Conservation (phyloP, 2,329 filamentous ascomycete genomes). For the Tricladium varicosporioides region DNA sequence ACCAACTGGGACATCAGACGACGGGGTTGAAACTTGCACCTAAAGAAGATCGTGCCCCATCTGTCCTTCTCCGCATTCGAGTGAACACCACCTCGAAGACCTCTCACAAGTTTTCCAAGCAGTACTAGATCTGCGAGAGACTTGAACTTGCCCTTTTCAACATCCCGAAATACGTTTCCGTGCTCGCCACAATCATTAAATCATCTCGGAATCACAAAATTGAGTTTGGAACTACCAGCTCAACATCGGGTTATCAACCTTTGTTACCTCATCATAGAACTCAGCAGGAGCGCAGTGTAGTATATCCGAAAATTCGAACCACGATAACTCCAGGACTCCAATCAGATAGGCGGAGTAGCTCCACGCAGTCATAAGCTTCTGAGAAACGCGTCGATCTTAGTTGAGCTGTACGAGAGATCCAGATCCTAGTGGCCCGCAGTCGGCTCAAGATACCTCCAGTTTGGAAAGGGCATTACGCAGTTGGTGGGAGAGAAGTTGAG, state of each 20-base stretch:
- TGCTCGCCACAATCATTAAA: conserved; percentile 6
- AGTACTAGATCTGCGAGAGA: conserved; percentile 14
- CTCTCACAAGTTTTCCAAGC: background rate
- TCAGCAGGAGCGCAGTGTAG: conserved; percentile 4
- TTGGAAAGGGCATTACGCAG: background rate
- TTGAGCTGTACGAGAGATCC: background rate
- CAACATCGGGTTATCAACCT: conserved; percentile 13
- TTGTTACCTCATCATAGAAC: conserved; percentile 16
- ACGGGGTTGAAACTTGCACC: background rate
- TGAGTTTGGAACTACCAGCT: conserved; percentile 17
- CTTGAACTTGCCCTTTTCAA: background rate
- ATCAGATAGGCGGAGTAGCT: conserved; percentile 1
- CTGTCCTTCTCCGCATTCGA: too few relatives aligned
- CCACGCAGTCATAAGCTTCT: background rate
- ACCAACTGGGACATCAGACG: conserved; percentile 6
- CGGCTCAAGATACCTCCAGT: background rate
- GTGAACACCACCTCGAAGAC: too few relatives aligned
- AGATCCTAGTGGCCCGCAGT: background rate
- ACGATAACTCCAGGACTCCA: background rate
- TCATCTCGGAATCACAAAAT: conserved; percentile 12
- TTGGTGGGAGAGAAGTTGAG: conserved; percentile 8
- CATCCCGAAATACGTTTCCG: background rate
- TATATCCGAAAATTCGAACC: conserved; percentile 11
- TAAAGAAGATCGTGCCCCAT: background rate
- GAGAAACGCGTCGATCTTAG: background rate